These are phyloP conservation scores for Leccinum solheimii DNA, from an alignment of 1,284 basidiomycete species.

Conservation along the genomic window DNA sequence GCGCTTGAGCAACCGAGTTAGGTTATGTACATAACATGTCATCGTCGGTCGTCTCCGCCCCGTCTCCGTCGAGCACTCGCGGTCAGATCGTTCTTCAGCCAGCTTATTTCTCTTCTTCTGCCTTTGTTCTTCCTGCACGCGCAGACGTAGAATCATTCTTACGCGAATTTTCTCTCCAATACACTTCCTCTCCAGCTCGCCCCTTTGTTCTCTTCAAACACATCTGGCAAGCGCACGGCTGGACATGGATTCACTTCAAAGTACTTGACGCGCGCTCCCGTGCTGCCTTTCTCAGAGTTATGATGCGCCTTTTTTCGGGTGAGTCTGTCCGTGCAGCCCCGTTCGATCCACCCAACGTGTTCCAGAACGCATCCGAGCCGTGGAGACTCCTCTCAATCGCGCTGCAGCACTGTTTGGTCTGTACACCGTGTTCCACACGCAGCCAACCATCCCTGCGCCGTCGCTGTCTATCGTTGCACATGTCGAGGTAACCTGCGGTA, in stretches of 20 bases:
- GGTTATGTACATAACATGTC: slow-evolving; percentile 7
- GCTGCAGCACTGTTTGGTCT: slow-evolving; percentile 63
- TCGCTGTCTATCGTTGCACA: slow-evolving; percentile 46
- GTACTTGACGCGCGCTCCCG: slow-evolving; percentile 65
- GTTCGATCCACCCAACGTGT: not conserved
- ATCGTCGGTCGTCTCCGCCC: slow-evolving; percentile 41
- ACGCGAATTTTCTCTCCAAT: slow-evolving; percentile 48
- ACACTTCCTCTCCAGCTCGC: slow-evolving; percentile 34
- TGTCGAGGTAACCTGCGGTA: slow-evolving; percentile 61
- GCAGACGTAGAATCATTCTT: slow-evolving; percentile 60
- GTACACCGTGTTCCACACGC: slow-evolving; percentile 67
- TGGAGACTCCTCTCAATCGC: slow-evolving; percentile 51
- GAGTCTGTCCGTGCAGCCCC: slow-evolving; percentile 14
- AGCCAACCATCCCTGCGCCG: slow-evolving; percentile 56
- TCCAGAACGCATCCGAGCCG: slow-evolving; percentile 53
- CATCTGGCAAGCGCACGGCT: slow-evolving; percentile 65
- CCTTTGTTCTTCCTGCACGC: slow-evolving; percentile 65
- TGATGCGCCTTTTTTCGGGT: slow-evolving; percentile 69
- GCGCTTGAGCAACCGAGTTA: not conserved
- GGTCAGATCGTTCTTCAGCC: slow-evolving; percentile 69
- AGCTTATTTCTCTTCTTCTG: slow-evolving; percentile 71
- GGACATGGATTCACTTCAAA: slow-evolving; percentile 72
- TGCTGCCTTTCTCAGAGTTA: slow-evolving; percentile 56
- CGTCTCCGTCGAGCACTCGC: slow-evolving; percentile 45
- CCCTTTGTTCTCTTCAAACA: slow-evolving; percentile 70